Evolutionary conservation across 2,329 filamentous ascomycete genomes (phyloP), one percentile per base, ranked within the genome.

Genomic region (Juglanconis juglandina): DNA sequence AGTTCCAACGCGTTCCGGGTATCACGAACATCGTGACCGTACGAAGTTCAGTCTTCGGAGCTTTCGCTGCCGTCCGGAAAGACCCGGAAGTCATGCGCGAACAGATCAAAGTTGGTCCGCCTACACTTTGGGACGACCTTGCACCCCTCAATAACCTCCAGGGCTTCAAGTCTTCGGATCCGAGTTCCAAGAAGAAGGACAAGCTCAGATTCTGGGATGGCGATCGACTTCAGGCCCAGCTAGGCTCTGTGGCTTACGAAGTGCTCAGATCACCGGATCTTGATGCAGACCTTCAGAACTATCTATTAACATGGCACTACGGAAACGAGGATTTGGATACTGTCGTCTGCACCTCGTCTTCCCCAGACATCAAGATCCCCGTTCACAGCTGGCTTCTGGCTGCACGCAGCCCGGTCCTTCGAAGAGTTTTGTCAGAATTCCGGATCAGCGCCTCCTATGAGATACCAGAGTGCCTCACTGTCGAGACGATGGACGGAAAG

Each of bases 1-100:
- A 99, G 71, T 99, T 98, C 67, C 88, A 94, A 68, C 87, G 95
- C 60, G 87, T 99, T 8, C 89, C 95, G 1, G 92, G 90, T 47
- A 84, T 99, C 59, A 96, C 92, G 1, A 87, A 92, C 41, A 91
- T 96, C 13, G 83, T 89, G 37, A 87, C 88, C 3, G 93, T 98
- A 7, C 84, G 92, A 65, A 94, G 92, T 67, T 98, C 95, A 39
- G 85, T 89, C 0, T 96, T 91, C 73, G 95, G 95, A 4, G 91
- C 94, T 0, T 98, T 94, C 77, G 90, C 92, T 39, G 92, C 92
- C 3, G 84, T 96, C 50, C 87, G 95, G 51, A 89, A 89, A 69
- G 93, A 97, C 68, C 91, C 87, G 64, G 87, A 93, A 69, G 87
- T 96, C 34, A 91, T 93, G 58, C 87, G 85, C 55, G 86, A 89